Base-by-base conservation (phyloP, 176 grass and related monocot species). In the Oryza officinalis region DNA sequence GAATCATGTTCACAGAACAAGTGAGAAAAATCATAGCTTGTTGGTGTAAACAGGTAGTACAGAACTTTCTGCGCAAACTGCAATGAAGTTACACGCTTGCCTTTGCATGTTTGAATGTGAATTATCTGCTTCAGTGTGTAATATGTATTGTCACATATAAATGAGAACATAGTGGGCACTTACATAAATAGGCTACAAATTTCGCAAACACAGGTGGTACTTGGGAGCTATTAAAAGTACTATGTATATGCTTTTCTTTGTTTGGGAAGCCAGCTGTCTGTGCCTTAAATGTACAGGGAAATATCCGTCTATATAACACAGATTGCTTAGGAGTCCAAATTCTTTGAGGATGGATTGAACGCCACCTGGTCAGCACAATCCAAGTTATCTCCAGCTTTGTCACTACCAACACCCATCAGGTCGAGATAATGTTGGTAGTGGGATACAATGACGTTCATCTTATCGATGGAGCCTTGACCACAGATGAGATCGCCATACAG, bases 371-470 rank as follows among this genome's bases (percentile, higher is more conserved):
- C 76, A 2, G 88, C 87, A 69, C 95, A 97, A 80, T 91, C 95
- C 87, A 97, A 71, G 84, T 93, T 93, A 81, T 93, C 92, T 78
- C 82, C 92, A 32, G 88, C 88, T 2, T 69, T 32, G 46, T 94
- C 81, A 27, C 33, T 81, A 17, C 92, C 87, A 61, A 97, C 40
- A 75, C 92, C 90, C 90, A 94, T 97, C 88, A 94, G 67, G 76
- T 93, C 72, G 1, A 97, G 92, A 86, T 94, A 97, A 81, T 93
- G 82, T 71, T 86, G 81, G 72, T 94, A 94, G 76, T 94, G 88
- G 13, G 88, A 97, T 87, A 94, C 82, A 43, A 86, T 86, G 84
- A 49, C 35, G 73, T 97, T 94, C 95, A 94, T 94, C 44, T 30
- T 30, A 41, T 90, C 92, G 18, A 81, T 78, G 30, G 65, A 85